phyloP scores from a whole-genome alignment of 306 rosid genomes.

The peach (Prunus persica) region Prunus_persica_NCBIv2 NC_034009.1:42715001-42715500 shows the following conservation, averaged over 20 bases:
- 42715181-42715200: no score
- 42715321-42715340: constrained; percentile 19
- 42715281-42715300: constrained; percentile 14
- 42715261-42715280: constrained; percentile 37
- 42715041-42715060: not conserved
- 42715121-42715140: not conserved
- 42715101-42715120: not conserved
- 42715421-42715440: constrained; percentile 54
- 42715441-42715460: constrained; percentile 40
- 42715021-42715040: no score
- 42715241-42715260: not conserved
- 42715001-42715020: no score
- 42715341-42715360: constrained; percentile 47
- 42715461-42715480: constrained; percentile 12
- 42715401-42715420: constrained; percentile 39
- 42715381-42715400: constrained; percentile 52
- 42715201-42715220: not conserved
- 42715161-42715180: not conserved
- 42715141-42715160: constrained; percentile 24
- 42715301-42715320: not conserved
- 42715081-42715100: no score
- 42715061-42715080: no score
- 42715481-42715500: not conserved
- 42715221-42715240: not conserved
- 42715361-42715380: constrained; percentile 76